These are phyloP conservation scores for Opeltia flavorubescens DNA, from an alignment of 495 filamentous ascomycete genomes.

Conservation along the genomic window DNA sequence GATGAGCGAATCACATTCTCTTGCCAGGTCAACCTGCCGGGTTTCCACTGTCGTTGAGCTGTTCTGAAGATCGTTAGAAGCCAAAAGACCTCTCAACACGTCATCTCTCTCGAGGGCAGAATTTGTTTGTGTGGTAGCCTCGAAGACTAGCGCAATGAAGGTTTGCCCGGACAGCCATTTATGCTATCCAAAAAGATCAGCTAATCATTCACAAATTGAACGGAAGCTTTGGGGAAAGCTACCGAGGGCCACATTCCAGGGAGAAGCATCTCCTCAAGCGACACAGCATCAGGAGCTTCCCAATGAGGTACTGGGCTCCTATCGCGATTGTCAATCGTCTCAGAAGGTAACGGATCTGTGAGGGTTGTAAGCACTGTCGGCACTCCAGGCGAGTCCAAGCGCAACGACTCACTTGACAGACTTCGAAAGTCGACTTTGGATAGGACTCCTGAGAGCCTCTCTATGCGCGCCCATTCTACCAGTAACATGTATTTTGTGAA, in stretches of 20 bases:
- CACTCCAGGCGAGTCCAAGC: conserved; percentile 21
- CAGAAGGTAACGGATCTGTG: conserved; percentile 4
- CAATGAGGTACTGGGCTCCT: conserved; percentile 30
- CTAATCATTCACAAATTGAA: too few species aligned
- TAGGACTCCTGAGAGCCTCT: conserved; percentile 1
- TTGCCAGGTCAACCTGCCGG: too few species aligned
- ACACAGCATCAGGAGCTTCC: conserved; percentile 24
- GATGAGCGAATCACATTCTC: too few species aligned
- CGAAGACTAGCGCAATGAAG: too few species aligned
- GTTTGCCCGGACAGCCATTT: background rate
- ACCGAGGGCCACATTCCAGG: conserved; percentile 12
- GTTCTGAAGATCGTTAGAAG: too few species aligned
- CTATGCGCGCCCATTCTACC: conserved; percentile 10
- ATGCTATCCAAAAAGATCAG: too few species aligned
- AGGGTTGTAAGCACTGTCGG: conserved; percentile 24
- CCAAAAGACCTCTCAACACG: too few species aligned
- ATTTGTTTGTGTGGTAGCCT: too few species aligned
- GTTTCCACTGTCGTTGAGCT: too few species aligned
- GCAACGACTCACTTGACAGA: background rate
- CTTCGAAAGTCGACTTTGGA: background rate
- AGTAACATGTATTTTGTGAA: conserved; percentile 7
- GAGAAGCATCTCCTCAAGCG: conserved; percentile 29
- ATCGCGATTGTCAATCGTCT: conserved; percentile 12
- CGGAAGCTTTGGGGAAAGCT: background rate
- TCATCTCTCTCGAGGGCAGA: too few species aligned